Evolutionary conservation across 2,329 filamentous ascomycete genomes (phyloP).

Genomic region (Zalaria sp.): DNA sequence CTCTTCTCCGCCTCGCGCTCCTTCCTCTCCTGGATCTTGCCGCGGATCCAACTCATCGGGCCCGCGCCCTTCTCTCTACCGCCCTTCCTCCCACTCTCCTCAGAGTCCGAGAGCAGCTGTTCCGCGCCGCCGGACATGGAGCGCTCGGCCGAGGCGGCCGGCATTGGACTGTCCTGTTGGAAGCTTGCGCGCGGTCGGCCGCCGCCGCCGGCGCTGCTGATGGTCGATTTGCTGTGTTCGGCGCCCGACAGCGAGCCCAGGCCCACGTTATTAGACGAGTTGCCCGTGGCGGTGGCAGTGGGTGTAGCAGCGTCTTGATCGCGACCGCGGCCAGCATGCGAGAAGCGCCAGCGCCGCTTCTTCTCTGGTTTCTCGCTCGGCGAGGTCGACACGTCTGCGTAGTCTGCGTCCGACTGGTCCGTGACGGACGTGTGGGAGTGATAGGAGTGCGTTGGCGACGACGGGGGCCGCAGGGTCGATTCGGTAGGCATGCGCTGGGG

Average conservation of each 20-base stretch:
- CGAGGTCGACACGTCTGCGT: slow-evolving; percentile 43
- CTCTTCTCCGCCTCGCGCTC: slow-evolving; percentile 38
- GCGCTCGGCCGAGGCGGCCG: neutral
- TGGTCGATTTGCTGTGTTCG: slow-evolving; percentile 7
- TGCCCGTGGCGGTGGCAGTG: neutral
- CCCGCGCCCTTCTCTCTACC: slow-evolving; percentile 35
- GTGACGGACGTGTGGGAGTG: slow-evolving; percentile 59
- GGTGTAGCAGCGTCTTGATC: slow-evolving; percentile 13
- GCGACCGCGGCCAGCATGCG: slow-evolving; percentile 17
- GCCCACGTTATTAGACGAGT: neutral
- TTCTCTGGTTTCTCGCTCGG: slow-evolving; percentile 48
- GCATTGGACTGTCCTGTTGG: slow-evolving; percentile 3
- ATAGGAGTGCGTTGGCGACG: slow-evolving; percentile 63
- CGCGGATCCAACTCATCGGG: slow-evolving; percentile 50
- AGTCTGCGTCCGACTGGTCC: slow-evolving; percentile 69
- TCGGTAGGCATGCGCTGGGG: slow-evolving; percentile 57
- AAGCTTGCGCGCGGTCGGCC: slow-evolving; percentile 1
- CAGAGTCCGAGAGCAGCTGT: slow-evolving; percentile 3
- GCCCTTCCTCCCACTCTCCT: slow-evolving; percentile 1
- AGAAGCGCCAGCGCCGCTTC: slow-evolving; percentile 61
- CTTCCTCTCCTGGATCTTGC: slow-evolving; percentile 47
- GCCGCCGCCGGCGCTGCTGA: slow-evolving; percentile 3
- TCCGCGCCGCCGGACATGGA: neutral
- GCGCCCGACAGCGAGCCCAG: slow-evolving; percentile 3
- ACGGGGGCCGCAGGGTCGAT: slow-evolving; percentile 46